Percentiles rank a stretch among this genome's conserved stretches.
Conservation (phyloP, 352 stramenopile species). For the Phytopythium vexans region DNA sequence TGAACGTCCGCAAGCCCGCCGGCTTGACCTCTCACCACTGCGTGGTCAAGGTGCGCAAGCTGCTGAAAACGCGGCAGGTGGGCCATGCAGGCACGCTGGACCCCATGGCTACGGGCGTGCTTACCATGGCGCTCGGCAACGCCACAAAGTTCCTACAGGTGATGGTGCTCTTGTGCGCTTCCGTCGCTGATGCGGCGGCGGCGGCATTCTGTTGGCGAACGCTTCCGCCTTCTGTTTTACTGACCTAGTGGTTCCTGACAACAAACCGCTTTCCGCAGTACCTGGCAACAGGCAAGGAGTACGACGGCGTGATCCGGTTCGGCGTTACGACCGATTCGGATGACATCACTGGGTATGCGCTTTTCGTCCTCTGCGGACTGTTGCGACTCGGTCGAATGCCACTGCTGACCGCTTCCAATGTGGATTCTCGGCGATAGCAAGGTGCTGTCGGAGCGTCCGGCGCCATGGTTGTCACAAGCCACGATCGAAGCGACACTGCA, state of each 20-base stretch:
- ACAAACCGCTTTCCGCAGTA: constrained; percentile 25
- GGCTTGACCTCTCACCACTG: constrained; percentile 80
- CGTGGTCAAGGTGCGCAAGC: constrained; percentile 59
- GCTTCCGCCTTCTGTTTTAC: background rate
- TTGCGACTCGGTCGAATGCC: background rate
- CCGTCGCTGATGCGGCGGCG: background rate
- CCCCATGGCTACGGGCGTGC: constrained; percentile 84
- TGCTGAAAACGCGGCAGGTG: constrained; percentile 70
- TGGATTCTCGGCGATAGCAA: constrained; percentile 17
- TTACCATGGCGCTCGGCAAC: constrained; percentile 73
- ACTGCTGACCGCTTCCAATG: too few species aligned
- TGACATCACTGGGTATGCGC: constrained; percentile 67
- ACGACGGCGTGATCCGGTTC: constrained; percentile 68
- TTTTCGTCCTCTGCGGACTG: background rate
- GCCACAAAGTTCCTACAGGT: constrained; percentile 85
- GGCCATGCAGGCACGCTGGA: constrained; percentile 86
- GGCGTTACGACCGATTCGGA: constrained; percentile 78
- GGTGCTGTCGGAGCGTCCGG: constrained; percentile 43
- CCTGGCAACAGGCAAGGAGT: constrained; percentile 69
- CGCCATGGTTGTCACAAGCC: constrained; percentile 50
- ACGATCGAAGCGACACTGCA: constrained; percentile 33
- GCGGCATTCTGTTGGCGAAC: background rate
- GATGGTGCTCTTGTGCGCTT: background rate
- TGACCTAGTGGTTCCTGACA: background rate
- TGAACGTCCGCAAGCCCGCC: constrained; percentile 77